Evolutionary conservation across 192 early-diverging fungal genomes (phyloP).

Genomic region (Coemansia sp.): DNA sequence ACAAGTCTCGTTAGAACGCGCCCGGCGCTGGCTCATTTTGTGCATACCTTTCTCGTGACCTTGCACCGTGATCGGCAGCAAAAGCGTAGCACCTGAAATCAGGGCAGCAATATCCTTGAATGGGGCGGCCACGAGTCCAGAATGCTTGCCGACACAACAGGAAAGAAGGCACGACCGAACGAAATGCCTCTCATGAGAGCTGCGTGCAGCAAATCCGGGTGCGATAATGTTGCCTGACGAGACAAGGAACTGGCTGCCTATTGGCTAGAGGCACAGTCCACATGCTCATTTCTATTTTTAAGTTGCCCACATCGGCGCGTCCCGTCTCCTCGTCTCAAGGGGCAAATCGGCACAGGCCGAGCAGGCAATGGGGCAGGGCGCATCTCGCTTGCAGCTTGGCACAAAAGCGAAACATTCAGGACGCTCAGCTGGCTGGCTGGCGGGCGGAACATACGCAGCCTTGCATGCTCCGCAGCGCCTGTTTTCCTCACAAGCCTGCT

Average conservation of each 20-base stretch:
- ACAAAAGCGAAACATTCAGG: conserved; percentile 3
- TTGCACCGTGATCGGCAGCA: background rate
- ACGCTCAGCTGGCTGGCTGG: background rate
- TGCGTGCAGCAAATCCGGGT: conserved; percentile 3
- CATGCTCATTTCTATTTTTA: conserved; percentile 19
- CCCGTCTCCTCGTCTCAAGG: conserved; percentile 14
- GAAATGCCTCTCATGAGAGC: conserved; percentile 4
- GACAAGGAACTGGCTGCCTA: conserved; percentile 6
- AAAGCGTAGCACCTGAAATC: background rate
- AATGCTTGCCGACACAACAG: background rate
- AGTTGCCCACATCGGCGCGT: background rate
- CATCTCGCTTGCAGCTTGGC: conserved; percentile 9
- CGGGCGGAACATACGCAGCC: conserved; percentile 1
- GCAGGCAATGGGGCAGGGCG: background rate
- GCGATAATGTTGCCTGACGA: background rate
- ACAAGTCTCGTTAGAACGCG: background rate
- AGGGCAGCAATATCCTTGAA: background rate
- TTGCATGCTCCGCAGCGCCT: conserved; percentile 5
- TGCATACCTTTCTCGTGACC: background rate
- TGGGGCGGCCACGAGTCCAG: background rate
- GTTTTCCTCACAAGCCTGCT: conserved; percentile 4
- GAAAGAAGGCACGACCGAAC: background rate
- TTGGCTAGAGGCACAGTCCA: conserved; percentile 3
- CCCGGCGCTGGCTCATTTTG: background rate
- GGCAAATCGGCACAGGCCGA: background rate